Evolutionary conservation across 345 rosid genomes (phyloP), one percentile per base, ranked within the genome.

Genomic region (Hibiscus mutabilis): DNA sequence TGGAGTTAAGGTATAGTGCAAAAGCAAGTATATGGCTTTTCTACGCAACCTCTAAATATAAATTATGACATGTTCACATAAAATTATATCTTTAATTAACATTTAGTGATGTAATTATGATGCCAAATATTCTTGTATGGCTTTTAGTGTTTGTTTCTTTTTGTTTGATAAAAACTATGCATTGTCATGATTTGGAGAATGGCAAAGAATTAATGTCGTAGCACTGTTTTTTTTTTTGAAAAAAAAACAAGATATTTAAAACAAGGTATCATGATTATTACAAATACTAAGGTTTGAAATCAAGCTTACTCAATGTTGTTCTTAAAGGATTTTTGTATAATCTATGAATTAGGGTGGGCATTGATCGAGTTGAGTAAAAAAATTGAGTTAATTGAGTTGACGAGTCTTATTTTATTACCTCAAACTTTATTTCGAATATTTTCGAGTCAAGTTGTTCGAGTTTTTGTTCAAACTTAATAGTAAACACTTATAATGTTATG

Each of bases 131-230:
- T 66, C 42, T 31, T 47, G 29, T 71, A 37, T 64, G 79, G 75
- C 53, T 58, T 76, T 13, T 76, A 47, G 75, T 76, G 31, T 21
- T 67, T 72, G 69, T 66, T 66, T 72, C 12, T n/a, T 24, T 11
- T 56, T 51, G 70, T 66, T 47, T 27, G 10, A 76, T 24, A 55
- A 49, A 55, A 55, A 57, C 24, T 67, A 66, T 55, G 44, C 60
- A 42, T 21, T 40, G 40, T 47, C 19, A 66, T 66, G 58, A 66
- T 47, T 66, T 13, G 24, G 40, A 66, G 37, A 10, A 27, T 2
- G 2, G 22, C 57, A 46, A 47, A 25, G 70, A 47, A 66, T 25
- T 66, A 47, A 46, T 47, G 40, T 24, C 29, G 2, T 61, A 16
- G 35, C 8, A 25, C 13, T 33, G 22, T 16, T 64, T 63, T 62